phyloP scores from a whole-genome alignment of 257 asterid species.

The Catharanthus roseus region DNA sequence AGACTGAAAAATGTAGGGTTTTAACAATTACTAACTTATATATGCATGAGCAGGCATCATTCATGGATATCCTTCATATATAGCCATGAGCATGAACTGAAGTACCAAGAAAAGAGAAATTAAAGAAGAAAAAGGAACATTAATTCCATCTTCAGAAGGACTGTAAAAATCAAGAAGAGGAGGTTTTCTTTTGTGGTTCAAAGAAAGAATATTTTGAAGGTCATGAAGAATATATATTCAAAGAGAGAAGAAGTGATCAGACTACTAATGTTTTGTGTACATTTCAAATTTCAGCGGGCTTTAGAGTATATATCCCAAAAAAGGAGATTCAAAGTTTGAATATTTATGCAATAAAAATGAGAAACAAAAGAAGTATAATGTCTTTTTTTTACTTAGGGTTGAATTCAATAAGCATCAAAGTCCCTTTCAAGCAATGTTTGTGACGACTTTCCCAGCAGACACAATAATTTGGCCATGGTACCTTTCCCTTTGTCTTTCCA shows the following conservation, averaged over 20 bases:
- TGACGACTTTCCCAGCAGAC: constrained; percentile 20
- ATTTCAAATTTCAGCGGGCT: constrained; percentile 16
- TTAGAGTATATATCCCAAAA: neutral
- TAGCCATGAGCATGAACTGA: too few relatives aligned
- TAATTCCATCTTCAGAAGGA: neutral
- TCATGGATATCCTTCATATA: neutral
- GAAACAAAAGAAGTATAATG: constrained; percentile 23
- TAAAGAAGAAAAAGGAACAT: too few relatives aligned
- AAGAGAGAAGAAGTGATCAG: neutral
- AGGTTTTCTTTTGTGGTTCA: neutral
- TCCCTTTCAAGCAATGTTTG: constrained; percentile 38
- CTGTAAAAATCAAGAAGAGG: neutral
- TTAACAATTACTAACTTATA: neutral
- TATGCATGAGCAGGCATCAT: neutral
- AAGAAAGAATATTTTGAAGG: neutral
- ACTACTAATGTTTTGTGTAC: too few relatives aligned
- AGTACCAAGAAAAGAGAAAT: too few relatives aligned
- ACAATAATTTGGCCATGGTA: constrained; percentile 49
- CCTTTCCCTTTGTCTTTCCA: too few relatives aligned
- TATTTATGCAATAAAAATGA: constrained; percentile 32
- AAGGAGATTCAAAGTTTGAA: constrained; percentile 6
- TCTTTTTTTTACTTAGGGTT: constrained; percentile 23
- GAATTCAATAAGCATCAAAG: constrained; percentile 27
- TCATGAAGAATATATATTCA: constrained; percentile 7
- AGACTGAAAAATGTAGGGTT: neutral